Conservation (phyloP, 192 early-diverging fungal species). For the Umbelopsis ramanniana region DNA sequence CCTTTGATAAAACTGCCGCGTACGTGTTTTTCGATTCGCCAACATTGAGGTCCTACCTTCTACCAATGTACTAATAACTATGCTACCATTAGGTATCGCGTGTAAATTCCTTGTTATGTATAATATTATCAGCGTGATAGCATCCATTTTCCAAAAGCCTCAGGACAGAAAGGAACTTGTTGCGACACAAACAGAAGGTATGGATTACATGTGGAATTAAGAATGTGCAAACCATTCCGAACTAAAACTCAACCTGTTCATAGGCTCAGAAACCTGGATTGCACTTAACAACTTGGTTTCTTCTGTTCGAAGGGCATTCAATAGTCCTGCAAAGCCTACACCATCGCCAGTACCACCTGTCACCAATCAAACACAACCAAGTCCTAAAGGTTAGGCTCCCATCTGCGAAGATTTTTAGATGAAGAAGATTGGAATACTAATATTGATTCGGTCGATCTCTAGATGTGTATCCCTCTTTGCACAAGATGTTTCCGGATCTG, state of each 20-base stretch:
- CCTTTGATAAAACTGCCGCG: conserved; percentile 17
- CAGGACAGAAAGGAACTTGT: neutral
- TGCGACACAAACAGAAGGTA: conserved; percentile 7
- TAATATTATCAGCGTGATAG: conserved; percentile 13
- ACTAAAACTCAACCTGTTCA: neutral
- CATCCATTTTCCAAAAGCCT: conserved; percentile 7
- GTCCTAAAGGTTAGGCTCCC: neutral
- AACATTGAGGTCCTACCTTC: too few relatives aligned
- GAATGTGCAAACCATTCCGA: neutral
- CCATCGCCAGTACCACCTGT: neutral
- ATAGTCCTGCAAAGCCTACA: neutral
- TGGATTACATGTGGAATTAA: neutral
- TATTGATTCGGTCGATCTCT: neutral
- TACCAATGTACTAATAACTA: neutral
- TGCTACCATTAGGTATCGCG: neutral
- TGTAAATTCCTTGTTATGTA: conserved; percentile 19
- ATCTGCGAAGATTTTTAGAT: neutral
- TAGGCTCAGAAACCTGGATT: conserved; percentile 12
- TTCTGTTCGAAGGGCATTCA: conserved; percentile 1
- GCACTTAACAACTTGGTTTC: neutral
- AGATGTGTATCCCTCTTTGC: conserved; percentile 10
- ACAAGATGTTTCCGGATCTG: conserved; percentile 6
- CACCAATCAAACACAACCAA: neutral
- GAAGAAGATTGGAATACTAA: neutral
- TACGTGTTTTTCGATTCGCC: neutral